A percentile compares a stretch with the other conserved stretches of the same genome.
phyloP scores from a whole-genome alignment of 805 yeast genomes.

The Phaffomyces thermotolerans region DNA sequence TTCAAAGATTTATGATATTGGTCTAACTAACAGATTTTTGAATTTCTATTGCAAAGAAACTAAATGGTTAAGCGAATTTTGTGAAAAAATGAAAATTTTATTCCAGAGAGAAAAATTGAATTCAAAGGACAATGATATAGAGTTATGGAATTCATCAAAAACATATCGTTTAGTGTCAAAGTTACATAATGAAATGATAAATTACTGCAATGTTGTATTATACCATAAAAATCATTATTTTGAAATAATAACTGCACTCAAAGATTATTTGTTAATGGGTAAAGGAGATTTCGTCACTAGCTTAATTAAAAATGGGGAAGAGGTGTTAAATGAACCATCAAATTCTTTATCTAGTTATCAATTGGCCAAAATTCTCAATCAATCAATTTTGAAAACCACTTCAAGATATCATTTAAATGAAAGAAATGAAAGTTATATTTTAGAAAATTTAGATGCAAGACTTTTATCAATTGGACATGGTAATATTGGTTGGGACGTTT shows the following conservation, averaged over 20 bases:
- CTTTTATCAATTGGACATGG: slow-evolving; percentile 68
- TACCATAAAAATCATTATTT: slow-evolving; percentile 41
- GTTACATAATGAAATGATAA: slow-evolving; percentile 47
- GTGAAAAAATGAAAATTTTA: slow-evolving; percentile 19
- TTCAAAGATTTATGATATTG: slow-evolving; percentile 52
- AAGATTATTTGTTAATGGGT: slow-evolving; percentile 60
- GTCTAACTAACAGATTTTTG: slow-evolving; percentile 62
- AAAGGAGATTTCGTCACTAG: slow-evolving; percentile 78
- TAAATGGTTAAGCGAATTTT: slow-evolving; percentile 49
- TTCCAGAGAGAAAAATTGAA: slow-evolving; percentile 6
- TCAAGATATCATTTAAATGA: slow-evolving; percentile 32
- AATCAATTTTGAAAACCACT: slow-evolving; percentile 53
- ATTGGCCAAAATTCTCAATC: slow-evolving; percentile 55
- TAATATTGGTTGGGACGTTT: slow-evolving; percentile 84
- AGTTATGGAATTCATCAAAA: slow-evolving; percentile 8
- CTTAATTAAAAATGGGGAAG: slow-evolving; percentile 48
- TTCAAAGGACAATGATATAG: slow-evolving; percentile 3
- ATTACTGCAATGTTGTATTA: slow-evolving; percentile 43
- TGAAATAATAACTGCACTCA: slow-evolving; percentile 53
- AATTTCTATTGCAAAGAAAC: slow-evolving; percentile 59
- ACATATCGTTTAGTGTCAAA: slow-evolving; percentile 30
- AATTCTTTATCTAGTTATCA: slow-evolving; percentile 56
- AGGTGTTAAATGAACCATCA: slow-evolving; percentile 53
- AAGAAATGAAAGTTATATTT: slow-evolving; percentile 29
- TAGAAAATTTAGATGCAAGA: slow-evolving; percentile 71